Base-by-base conservation (phyloP, 257 asterid genomes). In the Linderniella brevidens region DNA sequence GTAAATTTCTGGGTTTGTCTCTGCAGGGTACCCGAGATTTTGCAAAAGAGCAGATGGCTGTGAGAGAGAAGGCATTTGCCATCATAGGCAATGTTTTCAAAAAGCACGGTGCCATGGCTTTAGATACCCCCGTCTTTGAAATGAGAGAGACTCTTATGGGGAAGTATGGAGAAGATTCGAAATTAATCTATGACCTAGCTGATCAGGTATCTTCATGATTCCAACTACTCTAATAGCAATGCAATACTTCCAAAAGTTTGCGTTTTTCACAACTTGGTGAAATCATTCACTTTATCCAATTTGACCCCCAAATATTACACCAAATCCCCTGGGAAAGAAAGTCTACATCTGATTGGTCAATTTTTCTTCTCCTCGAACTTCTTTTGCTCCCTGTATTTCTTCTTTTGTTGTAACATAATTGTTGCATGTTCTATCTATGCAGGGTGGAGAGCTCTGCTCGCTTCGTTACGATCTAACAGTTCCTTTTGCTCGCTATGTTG, bases 381-480 rank as follows among this genome's bases (percentile, higher is more conserved):
- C 32, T 25, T 25, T 25, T 25, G 6, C 32, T 25, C 32, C n/a
- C 6, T 25, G 32, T 25, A 25, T 25, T 25, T 25, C 32, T 35
- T 46, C 13, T 10, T 17, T n/a, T 39, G 44, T 8, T 8, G 54
- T 25, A 50, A 52, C 48, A 55, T 59, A 48, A 10, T 19, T 6
- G 29, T 9, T 25, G 32, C n/a, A n/a, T 43, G 13, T 19, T 20
- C 37, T 54, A 17, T 60, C 35, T 65, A 41, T 62, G 60, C 85
- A 90, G 99, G 99, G 99, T 64, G 99, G 99, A 46, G 99, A 90
- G 63, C 94, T 90, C 37, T 81, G 86, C 56, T 90, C 96, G 13
- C 94, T 90, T 42, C 93, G 99, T 44, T 90, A 90, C 75, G 99
- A 90, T 64, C 67, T 90, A 62, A 90, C 94, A 0, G 99, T 90